Evolutionary conservation across 805 yeast genomes (phyloP), one percentile per base, ranked within the genome.

Genomic region (Vanderwaltozyma tropicalis): DNA sequence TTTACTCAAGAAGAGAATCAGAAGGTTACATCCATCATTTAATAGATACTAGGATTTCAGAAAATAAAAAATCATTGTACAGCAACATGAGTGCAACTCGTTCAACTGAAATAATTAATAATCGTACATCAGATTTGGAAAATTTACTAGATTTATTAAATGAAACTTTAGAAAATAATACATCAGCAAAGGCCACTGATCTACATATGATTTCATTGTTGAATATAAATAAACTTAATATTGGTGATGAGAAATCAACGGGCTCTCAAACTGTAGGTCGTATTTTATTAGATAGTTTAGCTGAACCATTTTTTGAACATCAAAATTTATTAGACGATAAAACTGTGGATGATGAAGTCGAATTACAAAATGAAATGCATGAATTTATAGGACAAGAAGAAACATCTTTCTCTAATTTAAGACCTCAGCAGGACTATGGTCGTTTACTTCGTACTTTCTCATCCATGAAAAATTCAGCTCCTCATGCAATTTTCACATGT

Each of bases 401-500:
- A 9, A 28, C 35, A 26, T 31, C 32, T 13, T 19, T 33, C 20
- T 25, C 26, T 28, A 29, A 33, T 5, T 17, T 41, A 20, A 42
- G 40, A 32, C 49, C 55, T 14, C 44, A 44, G 28, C 49, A 44
- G 32, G 56, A 52, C 35, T 52, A 57, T 33, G 59, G 61, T 38
- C 45, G 80, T 26, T 72, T 77, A 11, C 76, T 72, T 58, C 84
- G 84, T 63, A 55, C 80, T 27, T 62, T 77, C 42, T 69, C 85
- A 0, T 71, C 87, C 0, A 78, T 82, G 2, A 86, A 82, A 48
- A 79, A 78, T 41, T 64, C 80, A 0, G 66, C 75, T 1, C 89
- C 89, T 10, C 92, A 85, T 52, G 92, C 95, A 0, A 79, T 87
- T 11, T 79, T 88, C 55, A 85, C 95, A 0, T 83, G 94, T 34